Evolutionary conservation across 768 basidiomycete species (phyloP), one percentile per base, ranked within the genome.

Genomic region (Kwoniella europaea): DNA sequence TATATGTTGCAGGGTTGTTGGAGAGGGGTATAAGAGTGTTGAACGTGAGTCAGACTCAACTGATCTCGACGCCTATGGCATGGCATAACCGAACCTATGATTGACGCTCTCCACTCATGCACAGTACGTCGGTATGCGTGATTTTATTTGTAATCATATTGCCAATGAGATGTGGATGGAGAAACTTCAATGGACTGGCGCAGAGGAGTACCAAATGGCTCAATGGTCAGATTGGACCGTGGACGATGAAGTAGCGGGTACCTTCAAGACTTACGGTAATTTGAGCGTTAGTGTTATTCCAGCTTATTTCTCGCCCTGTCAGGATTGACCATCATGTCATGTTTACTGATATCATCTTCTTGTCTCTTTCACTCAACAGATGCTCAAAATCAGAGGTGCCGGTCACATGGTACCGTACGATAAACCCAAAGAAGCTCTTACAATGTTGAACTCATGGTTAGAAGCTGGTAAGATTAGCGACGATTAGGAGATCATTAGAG

Each of bases 321-420:
- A 35, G 35, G 7, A 35, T 35, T 35, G 35, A 35, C 35, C 35
- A 35, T 6, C 1, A 35, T 35, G 35, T 35, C 35, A 1, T 35
- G 7, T 35, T 35, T 35, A 20, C 54, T 55, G n/a, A 55, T 3
- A n/a, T 3, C 12, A 42, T 9, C 18, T 53, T 22, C 22, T 9
- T 7, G 35, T 9, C 16, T 63, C 57, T 41, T 44, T 54, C 0
- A 12, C 54, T 12, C 58, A 46, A 50, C 42, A 81, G 80, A 73
- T 78, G 52, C 58, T 79, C 46, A 81, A 81, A 67, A 73, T 81
- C 22, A 82, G 86, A 56, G 90, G 87, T 4, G 91, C 90, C 35
- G 91, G 91, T n/a, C 91, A 92, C 84, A 90, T 90, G 90, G 90
- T 90, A 27, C 90, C 90, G 2, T 89, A 88, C 73, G 88, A 91